These are phyloP conservation scores for Scutellaria galericulata DNA, from an alignment of 257 asterid species.

Conservation along the genomic window DNA sequence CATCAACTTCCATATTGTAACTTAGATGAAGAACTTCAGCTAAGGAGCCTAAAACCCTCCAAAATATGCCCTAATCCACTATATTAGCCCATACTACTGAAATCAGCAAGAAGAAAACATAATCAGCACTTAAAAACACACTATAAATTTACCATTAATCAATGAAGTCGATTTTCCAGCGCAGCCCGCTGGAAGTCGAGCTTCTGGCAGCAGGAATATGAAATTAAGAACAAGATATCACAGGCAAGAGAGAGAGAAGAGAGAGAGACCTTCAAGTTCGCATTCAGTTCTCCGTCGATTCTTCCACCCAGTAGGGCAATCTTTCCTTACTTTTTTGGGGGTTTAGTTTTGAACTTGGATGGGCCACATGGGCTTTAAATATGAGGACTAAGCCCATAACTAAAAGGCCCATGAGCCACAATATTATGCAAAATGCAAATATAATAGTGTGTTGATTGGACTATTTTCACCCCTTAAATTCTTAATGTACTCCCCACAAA, in stretches of 20 bases:
- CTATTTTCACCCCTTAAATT: too few relatives aligned
- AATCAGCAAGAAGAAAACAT: constrained; percentile 30
- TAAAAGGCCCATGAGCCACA: too few relatives aligned
- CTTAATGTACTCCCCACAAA: too few relatives aligned
- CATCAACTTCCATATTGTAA: constrained; percentile 54
- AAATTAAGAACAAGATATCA: background rate
- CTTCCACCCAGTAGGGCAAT: background rate
- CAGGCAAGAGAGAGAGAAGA: background rate
- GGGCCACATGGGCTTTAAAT: background rate
- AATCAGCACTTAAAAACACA: constrained; percentile 18
- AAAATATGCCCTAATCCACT: constrained; percentile 33
- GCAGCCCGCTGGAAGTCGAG: background rate
- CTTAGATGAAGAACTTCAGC: constrained; percentile 15
- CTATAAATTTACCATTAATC: too few relatives aligned
- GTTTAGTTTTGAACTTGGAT: background rate
- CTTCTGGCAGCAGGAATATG: background rate
- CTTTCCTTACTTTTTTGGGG: background rate
- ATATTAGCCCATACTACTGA: constrained; percentile 22
- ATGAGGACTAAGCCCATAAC: background rate
- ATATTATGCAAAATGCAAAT: too few relatives aligned
- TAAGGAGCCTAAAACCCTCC: constrained; percentile 25
- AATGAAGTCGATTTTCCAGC: background rate
- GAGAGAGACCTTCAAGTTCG: background rate
- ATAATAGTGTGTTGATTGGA: too few relatives aligned
- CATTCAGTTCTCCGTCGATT: background rate